phyloP scores from a whole-genome alignment of 164 flowering plant species.

The Vitis labrusca region DNA sequence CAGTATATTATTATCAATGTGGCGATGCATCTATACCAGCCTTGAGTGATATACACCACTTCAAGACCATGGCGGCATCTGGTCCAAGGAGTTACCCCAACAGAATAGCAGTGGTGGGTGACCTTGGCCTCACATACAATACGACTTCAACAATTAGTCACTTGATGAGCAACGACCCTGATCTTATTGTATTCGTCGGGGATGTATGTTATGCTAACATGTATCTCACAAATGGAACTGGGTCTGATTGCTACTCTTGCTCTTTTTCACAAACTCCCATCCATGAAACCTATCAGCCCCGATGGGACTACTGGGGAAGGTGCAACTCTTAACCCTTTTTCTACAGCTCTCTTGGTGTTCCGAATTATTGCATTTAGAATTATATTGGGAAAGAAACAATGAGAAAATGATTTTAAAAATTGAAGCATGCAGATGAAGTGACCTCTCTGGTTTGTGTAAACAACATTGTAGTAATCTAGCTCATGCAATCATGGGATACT shows the following conservation, averaged over 20 bases:
- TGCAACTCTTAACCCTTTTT: slow-evolving; percentile 15
- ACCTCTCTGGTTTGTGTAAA: too few relatives aligned
- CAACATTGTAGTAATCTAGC: neutral
- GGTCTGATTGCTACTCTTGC: slow-evolving; percentile 84
- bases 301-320: slow-evolving; percentile 99
- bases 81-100: slow-evolving; percentile 66
- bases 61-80: slow-evolving; percentile 78
- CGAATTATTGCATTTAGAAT: too few relatives aligned
- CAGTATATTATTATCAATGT: slow-evolving; percentile 70
- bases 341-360: neutral
- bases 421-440: too few relatives aligned
- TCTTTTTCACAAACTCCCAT: slow-evolving; percentile 71
- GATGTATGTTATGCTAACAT: slow-evolving; percentile 84
- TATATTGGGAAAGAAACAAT: too few relatives aligned
- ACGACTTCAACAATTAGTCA: slow-evolving; percentile 76
- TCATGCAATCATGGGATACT: neutral
- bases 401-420: too few relatives aligned
- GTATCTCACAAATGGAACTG: slow-evolving; percentile 90
- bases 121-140: slow-evolving; percentile 91
- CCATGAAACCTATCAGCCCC: slow-evolving; percentile 94
- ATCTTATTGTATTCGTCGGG: slow-evolving; percentile 77
- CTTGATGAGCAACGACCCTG: slow-evolving; percentile 65
- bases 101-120: slow-evolving; percentile 81
- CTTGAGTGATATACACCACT: slow-evolving; percentile 58
- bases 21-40: slow-evolving; percentile 84